Conservation (phyloP, 169 alveolate species). For the Plasmodium relictum region DNA sequence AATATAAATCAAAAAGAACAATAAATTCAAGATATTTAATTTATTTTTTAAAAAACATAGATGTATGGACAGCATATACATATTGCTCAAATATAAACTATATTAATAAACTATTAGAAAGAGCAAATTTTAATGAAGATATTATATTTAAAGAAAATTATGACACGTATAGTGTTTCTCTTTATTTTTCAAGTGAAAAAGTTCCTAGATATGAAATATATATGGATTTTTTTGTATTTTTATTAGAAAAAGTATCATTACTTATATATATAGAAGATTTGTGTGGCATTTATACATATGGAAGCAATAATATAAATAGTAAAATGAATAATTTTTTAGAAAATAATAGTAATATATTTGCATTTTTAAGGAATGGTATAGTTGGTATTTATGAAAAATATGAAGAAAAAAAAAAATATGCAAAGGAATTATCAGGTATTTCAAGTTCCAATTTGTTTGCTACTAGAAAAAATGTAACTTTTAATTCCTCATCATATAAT, state of each 20-base stretch:
- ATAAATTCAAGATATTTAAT: conserved; percentile 45
- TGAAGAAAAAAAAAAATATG: conserved; percentile 34
- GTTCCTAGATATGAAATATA: neutral
- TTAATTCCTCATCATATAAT: conserved; percentile 30
- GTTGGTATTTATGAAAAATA: conserved; percentile 14
- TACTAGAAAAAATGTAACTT: conserved; percentile 44
- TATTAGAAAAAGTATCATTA: conserved; percentile 62
- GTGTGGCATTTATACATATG: conserved; percentile 29
- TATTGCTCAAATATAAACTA: conserved; percentile 31
- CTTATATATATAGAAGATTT: conserved; percentile 43
- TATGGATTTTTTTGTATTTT: conserved; percentile 42
- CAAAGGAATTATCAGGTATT: conserved; percentile 31
- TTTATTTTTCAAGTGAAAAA: neutral
- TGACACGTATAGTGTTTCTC: neutral
- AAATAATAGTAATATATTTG: neutral
- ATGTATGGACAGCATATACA: conserved; percentile 28
- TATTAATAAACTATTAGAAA: conserved; percentile 14
- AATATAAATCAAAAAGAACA: conserved; percentile 11
- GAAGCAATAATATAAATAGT: neutral
- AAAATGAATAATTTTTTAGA: conserved; percentile 2
- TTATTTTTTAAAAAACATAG: conserved; percentile 43
- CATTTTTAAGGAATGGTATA: conserved; percentile 24
- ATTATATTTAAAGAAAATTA: conserved; percentile 18
- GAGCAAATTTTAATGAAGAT: conserved; percentile 9
- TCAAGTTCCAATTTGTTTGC: conserved; percentile 40